These are phyloP conservation scores for Tympanopsis confertula DNA, from an alignment of 2,329 filamentous ascomycete genomes.

Conservation along the genomic window DNA sequence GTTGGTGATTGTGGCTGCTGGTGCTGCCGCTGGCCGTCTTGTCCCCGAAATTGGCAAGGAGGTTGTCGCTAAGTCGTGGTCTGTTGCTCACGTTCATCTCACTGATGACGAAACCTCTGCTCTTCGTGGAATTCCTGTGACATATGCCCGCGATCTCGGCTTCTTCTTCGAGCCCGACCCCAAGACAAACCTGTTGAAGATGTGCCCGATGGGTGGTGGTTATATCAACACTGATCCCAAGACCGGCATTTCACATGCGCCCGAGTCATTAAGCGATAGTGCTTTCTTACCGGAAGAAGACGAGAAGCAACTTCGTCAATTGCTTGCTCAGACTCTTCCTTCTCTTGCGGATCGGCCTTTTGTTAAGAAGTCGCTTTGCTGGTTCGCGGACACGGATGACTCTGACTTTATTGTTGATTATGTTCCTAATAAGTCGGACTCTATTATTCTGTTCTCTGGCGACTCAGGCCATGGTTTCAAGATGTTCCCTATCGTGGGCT, in stretches of 20 bases:
- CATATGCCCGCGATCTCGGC: constrained; percentile 47
- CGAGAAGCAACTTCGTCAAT: constrained; percentile 28
- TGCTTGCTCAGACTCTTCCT: constrained; percentile 32
- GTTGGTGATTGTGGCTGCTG: constrained; percentile 36
- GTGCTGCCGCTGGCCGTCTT: constrained; percentile 33
- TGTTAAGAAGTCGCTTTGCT: constrained; percentile 33
- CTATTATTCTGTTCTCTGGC: constrained; percentile 4
- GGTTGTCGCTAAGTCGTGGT: constrained; percentile 43
- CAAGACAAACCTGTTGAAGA: constrained; percentile 42
- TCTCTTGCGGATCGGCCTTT: constrained; percentile 31
- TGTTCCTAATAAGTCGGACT: constrained; percentile 11
- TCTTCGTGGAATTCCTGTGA: constrained; percentile 46
- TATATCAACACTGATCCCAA: constrained; percentile 29
- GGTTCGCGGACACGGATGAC: constrained; percentile 37
- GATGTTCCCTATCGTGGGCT: constrained; percentile 13
- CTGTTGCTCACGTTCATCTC: constrained; percentile 46
- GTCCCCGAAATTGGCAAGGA: constrained; percentile 34
- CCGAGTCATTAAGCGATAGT: constrained; percentile 24
- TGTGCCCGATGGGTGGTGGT: constrained; percentile 46
- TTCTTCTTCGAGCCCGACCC: constrained; percentile 57
- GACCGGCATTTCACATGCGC: constrained; percentile 26
- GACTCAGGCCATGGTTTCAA: constrained; percentile 15
- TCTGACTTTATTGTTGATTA: constrained; percentile 28
- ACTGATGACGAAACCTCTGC: constrained; percentile 37
- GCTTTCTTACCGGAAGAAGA: constrained; percentile 31